phyloP scores from a whole-genome alignment of 1,139 yeast species.

The Saccharomyces hybrid region DNA sequence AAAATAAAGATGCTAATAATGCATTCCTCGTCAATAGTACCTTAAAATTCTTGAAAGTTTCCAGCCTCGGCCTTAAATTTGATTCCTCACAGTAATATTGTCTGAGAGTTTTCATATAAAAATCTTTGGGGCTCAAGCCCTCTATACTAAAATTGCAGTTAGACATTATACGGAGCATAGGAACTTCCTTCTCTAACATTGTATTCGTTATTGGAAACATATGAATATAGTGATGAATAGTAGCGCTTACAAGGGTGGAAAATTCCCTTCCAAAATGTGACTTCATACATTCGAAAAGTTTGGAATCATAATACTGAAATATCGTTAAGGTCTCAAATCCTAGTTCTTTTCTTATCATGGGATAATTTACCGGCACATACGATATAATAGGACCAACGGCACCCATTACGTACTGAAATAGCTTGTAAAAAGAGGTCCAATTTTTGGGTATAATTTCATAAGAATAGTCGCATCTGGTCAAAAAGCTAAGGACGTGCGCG shows the following conservation, averaged over 20 bases:
- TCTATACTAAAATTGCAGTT: not conserved
- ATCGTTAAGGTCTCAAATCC: not conserved
- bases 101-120: not conserved
- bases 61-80: not conserved
- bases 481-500: not conserved
- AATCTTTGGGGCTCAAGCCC: not conserved
- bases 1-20: conserved; percentile 6
- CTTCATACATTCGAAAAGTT: not conserved
- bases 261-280: not conserved
- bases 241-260: not conserved
- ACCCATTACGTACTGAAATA: conserved; percentile 2
- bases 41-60: not conserved
- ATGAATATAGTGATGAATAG: not conserved
- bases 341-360: not conserved
- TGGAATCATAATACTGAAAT: not conserved
- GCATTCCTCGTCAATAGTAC: not conserved
- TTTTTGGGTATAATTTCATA: not conserved
- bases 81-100: not conserved
- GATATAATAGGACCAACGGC: conserved; percentile 1
- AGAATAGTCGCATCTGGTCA: not conserved
- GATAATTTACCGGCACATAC: conserved; percentile 1
- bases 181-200: not conserved
- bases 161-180: not conserved
- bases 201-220: not conserved
- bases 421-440: conserved; percentile 2